These are phyloP conservation scores for Penicillium sp. DNA, from an alignment of 2,329 filamentous ascomycete genomes.

Conservation along the genomic window DNA sequence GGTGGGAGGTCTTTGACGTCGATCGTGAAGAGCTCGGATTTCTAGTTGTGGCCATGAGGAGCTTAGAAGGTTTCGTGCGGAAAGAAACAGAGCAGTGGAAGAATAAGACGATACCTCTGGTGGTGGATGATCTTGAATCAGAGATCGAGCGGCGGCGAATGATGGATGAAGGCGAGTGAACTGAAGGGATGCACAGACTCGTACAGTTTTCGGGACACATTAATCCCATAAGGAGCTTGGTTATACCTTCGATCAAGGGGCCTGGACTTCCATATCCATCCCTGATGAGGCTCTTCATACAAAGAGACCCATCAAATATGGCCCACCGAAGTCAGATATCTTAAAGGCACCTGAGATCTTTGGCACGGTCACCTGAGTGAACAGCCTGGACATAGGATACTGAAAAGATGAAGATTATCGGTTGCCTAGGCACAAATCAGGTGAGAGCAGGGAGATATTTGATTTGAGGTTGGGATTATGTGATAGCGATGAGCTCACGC, in stretches of 20 bases:
- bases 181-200: neutral
- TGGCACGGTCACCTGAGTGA: neutral
- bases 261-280: neutral
- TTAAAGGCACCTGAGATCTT: neutral
- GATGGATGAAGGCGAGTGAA: slow-evolving; percentile 43
- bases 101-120: slow-evolving; percentile 58
- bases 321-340: neutral
- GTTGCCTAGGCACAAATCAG: neutral
- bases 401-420: neutral
- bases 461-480: neutral
- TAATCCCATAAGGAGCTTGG: neutral
- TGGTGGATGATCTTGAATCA: slow-evolving; percentile 57
- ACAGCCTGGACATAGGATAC: neutral
- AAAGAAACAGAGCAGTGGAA: slow-evolving; percentile 60
- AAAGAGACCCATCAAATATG: neutral
- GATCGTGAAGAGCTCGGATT: slow-evolving; percentile 94
- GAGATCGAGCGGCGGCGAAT: slow-evolving; percentile 59
- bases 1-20: slow-evolving; percentile 99
- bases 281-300: neutral
- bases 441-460: neutral
- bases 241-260: neutral
- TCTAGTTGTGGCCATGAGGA: slow-evolving; percentile 80
- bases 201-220: neutral
- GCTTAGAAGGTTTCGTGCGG: slow-evolving; percentile 69
- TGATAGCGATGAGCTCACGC: slow-evolving; percentile 19